These are phyloP conservation scores for Mycosphaerella sp. DNA, from an alignment of 2,329 filamentous ascomycete species.

Conservation along the genomic window DNA sequence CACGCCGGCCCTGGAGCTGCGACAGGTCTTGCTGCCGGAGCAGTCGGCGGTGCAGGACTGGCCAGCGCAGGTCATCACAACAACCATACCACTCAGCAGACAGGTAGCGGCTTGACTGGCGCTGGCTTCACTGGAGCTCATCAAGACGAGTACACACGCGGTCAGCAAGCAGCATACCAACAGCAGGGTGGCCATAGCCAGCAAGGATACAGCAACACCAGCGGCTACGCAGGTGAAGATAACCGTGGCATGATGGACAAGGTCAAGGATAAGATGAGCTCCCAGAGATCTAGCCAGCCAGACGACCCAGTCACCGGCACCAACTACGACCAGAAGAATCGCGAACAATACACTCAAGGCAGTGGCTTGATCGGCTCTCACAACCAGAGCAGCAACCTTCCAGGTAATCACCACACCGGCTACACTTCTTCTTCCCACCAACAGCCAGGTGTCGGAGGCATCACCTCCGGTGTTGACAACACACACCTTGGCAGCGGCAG, in stretches of 20 bases:
- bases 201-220: background rate
- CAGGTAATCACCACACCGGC: conserved; percentile 2
- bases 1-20: conserved; percentile 11
- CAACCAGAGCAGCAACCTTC: background rate
- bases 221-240: conserved; percentile 7
- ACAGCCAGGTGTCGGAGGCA: conserved; percentile 3
- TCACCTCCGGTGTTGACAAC: conserved; percentile 10
- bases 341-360: conserved; percentile 1
- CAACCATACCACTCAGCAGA: conserved; percentile 6
- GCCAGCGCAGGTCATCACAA: conserved; percentile 11
- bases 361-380: conserved; percentile 1
- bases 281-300: conserved; percentile 11
- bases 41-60: conserved; percentile 10
- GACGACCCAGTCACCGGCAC: conserved; percentile 14
- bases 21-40: conserved; percentile 8
- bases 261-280: conserved; percentile 13
- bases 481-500: conserved; percentile 1
- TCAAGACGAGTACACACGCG: conserved; percentile 7
- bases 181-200: background rate
- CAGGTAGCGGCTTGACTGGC: conserved; percentile 2
- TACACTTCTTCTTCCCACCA: background rate
- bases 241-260: conserved; percentile 16
- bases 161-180: conserved; percentile 7
- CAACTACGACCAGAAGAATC: conserved; percentile 12
- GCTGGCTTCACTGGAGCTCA: background rate